A percentile compares a stretch with the other conserved stretches of the same genome.
Conservation (phyloP, 192 early-diverging fungal genomes). For the Coemansia sp. region DNA sequence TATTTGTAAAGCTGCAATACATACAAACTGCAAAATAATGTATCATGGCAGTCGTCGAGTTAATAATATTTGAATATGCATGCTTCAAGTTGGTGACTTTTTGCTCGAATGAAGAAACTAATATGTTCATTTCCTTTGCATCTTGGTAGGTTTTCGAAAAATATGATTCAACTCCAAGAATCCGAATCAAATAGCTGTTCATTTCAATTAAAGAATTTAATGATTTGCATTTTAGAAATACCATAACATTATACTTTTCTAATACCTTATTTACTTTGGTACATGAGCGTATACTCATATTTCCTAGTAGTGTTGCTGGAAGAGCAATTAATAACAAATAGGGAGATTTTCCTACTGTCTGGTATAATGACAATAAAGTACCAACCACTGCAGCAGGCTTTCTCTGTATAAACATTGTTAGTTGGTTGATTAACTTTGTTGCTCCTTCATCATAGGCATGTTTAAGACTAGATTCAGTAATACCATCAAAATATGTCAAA, state of each 20-base stretch:
- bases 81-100: too few species aligned
- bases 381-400: background rate
- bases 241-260: background rate
- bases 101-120: too few species aligned
- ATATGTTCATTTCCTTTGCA: too few species aligned
- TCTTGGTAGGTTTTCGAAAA: too few species aligned
- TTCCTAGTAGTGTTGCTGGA: background rate
- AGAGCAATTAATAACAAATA: background rate
- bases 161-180: too few species aligned
- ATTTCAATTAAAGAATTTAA: too few species aligned
- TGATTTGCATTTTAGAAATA: background rate
- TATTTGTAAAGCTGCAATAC: background rate
- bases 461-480: background rate
- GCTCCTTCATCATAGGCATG: background rate
- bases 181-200: too few species aligned
- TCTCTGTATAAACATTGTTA: background rate
- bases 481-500: background rate
- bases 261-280: background rate
- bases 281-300: background rate
- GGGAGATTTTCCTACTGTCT: background rate
- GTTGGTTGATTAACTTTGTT: background rate
- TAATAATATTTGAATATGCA: too few species aligned
- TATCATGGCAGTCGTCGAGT: background rate
- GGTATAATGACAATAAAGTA: background rate
- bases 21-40: background rate